A percentile compares a stretch with the other conserved stretches of the same genome.
Conservation (phyloP, 129 eudicot genomes). For the Lactuca saligna region DNA sequence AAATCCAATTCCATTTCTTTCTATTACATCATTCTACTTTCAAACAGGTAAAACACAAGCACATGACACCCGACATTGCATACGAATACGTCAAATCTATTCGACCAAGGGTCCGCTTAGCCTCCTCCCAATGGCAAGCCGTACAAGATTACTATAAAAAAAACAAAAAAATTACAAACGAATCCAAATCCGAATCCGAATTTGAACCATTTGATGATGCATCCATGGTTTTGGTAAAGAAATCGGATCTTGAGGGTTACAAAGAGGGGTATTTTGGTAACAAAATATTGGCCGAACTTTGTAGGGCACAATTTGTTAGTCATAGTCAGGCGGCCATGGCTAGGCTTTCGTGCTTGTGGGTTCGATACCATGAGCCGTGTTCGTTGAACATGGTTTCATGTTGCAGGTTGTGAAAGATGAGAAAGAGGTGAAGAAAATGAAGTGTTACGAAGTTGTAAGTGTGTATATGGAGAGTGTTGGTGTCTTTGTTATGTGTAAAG, state of each 20-base stretch:
- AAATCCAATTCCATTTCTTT: neutral
- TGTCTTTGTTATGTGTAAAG: constrained; percentile 21
- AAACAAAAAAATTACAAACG: neutral
- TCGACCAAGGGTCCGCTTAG: constrained; percentile 76
- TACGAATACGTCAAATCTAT: constrained; percentile 58
- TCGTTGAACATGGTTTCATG: constrained; percentile 32
- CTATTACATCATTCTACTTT: neutral
- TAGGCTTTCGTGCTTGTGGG: constrained; percentile 63
- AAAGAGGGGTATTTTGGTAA: constrained; percentile 37
- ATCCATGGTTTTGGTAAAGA: constrained; percentile 54
- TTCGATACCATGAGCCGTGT: constrained; percentile 49
- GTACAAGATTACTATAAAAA: constrained; percentile 55
- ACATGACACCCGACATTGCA: constrained; percentile 69
- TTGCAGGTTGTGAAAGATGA: neutral
- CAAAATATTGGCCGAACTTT: constrained; percentile 42
- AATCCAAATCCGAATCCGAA: neutral
- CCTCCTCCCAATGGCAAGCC: constrained; percentile 79
- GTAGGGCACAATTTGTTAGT: constrained; percentile 51
- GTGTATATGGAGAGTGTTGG: constrained; percentile 40
- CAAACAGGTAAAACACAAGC: constrained; percentile 65
- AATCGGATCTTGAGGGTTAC: constrained; percentile 77
- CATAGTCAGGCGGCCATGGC: constrained; percentile 59
- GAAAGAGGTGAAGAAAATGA: constrained; percentile 13
- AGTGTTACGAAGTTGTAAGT: constrained; percentile 31
- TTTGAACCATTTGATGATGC: constrained; percentile 59